A percentile compares a stretch with the other conserved stretches of the same genome.
These are phyloP conservation scores for Salvia hispanica DNA, from an alignment of 257 asterid genomes.

Conservation along the genomic window DNA sequence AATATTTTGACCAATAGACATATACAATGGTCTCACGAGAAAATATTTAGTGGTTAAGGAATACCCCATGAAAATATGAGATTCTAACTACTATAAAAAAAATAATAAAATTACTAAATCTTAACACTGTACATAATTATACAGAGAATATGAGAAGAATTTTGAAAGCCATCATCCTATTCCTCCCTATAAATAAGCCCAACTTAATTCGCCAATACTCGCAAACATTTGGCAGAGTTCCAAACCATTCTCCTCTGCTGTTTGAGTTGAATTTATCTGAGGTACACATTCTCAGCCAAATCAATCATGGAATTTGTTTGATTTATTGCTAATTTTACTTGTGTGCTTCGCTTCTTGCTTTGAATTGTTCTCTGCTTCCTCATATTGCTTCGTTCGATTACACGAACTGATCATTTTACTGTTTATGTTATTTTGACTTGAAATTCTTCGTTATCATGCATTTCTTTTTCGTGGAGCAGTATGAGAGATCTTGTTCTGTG, in stretches of 20 bases:
- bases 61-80: too few relatives aligned
- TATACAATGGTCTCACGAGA: too few relatives aligned
- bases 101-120: too few relatives aligned
- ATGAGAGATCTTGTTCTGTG: background rate
- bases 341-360: background rate
- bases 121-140: too few relatives aligned
- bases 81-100: too few relatives aligned
- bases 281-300: slow-evolving; percentile 27
- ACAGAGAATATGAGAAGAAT: too few relatives aligned
- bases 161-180: too few relatives aligned
- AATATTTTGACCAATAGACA: too few relatives aligned
- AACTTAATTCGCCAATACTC: slow-evolving; percentile 10
- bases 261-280: slow-evolving; percentile 25
- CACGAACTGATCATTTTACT: background rate
- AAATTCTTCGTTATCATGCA: slow-evolving; percentile 7
- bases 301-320: slow-evolving; percentile 13
- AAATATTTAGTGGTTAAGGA: too few relatives aligned
- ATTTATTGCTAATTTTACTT: background rate
- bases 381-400: background rate
- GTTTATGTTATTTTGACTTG: slow-evolving; percentile 7
- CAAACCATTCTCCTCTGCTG: slow-evolving; percentile 27
- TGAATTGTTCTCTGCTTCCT: slow-evolving; percentile 3
- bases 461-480: background rate
- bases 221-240: slow-evolving; percentile 31
- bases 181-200: slow-evolving; percentile 37